Evolutionary conservation across 1,139 yeast genomes (phyloP).

Genomic region (Wickerhamiella infanticola): DNA sequence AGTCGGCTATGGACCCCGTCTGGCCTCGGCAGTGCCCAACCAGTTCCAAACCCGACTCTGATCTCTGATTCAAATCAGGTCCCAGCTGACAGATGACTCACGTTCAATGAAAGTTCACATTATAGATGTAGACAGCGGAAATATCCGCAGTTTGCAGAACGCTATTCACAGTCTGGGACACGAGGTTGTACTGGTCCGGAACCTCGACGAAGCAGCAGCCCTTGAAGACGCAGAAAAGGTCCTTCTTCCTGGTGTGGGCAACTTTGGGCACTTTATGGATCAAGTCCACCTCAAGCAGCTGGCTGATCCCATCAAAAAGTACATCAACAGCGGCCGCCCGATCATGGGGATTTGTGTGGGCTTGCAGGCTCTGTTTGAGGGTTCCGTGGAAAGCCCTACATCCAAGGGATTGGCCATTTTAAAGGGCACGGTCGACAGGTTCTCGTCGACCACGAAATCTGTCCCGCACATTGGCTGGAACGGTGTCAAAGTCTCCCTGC

Average conservation of each 20-base stretch:
- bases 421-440: conserved; percentile 40
- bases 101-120: conserved; percentile 38
- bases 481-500: conserved; percentile 23
- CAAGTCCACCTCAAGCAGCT: conserved; percentile 49
- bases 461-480: conserved; percentile 99
- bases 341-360: conserved; percentile 98
- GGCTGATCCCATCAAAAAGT: conserved; percentile 45
- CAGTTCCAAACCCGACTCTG: no score
- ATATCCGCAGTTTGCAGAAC: conserved; percentile 72
- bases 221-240: conserved; percentile 20
- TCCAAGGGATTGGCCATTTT: conserved; percentile 42
- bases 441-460: conserved; percentile 49
- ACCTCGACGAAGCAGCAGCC: conserved; percentile 20
- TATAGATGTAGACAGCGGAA: conserved; percentile 92
- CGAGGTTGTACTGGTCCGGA: conserved; percentile 28
- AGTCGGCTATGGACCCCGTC: no score
- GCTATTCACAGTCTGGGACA: conserved; percentile 71
- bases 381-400: conserved; percentile 59
- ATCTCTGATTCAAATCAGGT: no score
- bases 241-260: conserved; percentile 85
- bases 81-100: background rate
- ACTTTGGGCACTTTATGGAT: conserved; percentile 81
- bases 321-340: conserved; percentile 59
- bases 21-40: no score
- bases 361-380: conserved; percentile 60